Evolutionary conservation across 495 filamentous ascomycete species (phyloP).

Genomic region (Lasiosphaeriaceae sp.): DNA sequence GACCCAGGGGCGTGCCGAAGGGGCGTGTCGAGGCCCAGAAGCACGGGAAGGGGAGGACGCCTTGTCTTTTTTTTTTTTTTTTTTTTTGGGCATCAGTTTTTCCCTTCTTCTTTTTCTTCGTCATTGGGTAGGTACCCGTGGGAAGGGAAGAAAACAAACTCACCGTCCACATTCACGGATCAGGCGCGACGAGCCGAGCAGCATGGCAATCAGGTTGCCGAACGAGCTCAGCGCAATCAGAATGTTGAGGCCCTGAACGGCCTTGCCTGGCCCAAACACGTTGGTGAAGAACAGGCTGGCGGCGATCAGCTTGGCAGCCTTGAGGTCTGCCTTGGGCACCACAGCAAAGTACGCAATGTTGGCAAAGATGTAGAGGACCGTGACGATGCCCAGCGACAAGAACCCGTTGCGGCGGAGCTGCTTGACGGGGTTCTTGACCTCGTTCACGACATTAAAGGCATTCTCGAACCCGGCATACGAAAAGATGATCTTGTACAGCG

Average conservation of each 20-base stretch:
- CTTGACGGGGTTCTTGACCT: constrained; percentile 62
- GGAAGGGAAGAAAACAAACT: background rate
- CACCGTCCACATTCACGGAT: constrained; percentile 58
- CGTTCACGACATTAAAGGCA: constrained; percentile 63
- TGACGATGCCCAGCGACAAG: constrained; percentile 42
- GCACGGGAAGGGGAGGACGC: constrained; percentile 57
- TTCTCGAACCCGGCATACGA: constrained; percentile 60
- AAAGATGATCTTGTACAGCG: constrained; percentile 60
- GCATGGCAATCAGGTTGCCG: constrained; percentile 57
- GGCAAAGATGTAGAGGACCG: constrained; percentile 55
- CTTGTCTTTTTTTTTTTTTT: constrained; percentile 44
- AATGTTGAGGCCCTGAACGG: constrained; percentile 54
- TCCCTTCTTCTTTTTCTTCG: background rate
- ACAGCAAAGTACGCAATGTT: constrained; percentile 62
- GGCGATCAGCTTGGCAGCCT: constrained; percentile 49
- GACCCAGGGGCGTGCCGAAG: constrained; percentile 58
- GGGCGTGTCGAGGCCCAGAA: constrained; percentile 64
- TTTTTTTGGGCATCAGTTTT: background rate
- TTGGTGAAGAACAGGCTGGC: constrained; percentile 58
- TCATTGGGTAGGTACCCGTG: background rate
- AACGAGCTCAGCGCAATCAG: constrained; percentile 61
- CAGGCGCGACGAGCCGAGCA: constrained; percentile 55
- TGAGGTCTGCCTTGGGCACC: constrained; percentile 51
- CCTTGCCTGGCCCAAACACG: constrained; percentile 52
- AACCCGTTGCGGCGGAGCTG: constrained; percentile 47